These are phyloP conservation scores for Solanum chacoense DNA, from an alignment of 305 asterid genomes.

Conservation along the genomic window DNA sequence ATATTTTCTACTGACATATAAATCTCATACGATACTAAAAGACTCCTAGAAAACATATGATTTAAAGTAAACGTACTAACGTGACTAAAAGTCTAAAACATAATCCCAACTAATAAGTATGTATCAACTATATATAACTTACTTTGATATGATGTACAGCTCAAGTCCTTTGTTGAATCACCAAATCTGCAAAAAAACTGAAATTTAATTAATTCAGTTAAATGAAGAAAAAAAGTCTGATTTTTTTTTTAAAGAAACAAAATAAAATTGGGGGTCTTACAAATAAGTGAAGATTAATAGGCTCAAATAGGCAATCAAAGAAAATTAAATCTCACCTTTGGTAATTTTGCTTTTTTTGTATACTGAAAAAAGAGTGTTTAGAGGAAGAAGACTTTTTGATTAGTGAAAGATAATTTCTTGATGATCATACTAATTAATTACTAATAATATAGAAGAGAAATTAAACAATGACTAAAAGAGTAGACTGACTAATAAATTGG, in stretches of 20 bases:
- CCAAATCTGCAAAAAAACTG: not conserved
- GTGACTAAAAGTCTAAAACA: not conserved
- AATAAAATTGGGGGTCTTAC: not conserved
- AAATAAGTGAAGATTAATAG: not conserved
- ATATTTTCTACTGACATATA: not conserved
- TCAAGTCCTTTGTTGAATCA: not conserved
- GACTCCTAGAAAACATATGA: not conserved
- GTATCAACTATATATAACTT: not conserved
- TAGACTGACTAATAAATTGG: not conserved
- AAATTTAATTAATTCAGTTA: too few relatives aligned
- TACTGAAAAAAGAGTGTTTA: not conserved
- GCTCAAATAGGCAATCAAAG: not conserved
- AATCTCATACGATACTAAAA: not conserved
- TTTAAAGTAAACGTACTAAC: not conserved
- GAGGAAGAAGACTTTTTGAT: not conserved
- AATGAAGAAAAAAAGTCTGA: not conserved
- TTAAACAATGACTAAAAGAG: not conserved
- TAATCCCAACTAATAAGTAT: not conserved
- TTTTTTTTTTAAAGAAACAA: not conserved
- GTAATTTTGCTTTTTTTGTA: not conserved
- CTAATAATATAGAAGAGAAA: not conserved
- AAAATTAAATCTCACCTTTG: not conserved
- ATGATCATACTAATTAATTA: not conserved
- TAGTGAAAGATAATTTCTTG: not conserved
- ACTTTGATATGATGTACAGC: not conserved